phyloP scores from a whole-genome alignment of 768 basidiomycete species.

The Trametes meyenii region DNA sequence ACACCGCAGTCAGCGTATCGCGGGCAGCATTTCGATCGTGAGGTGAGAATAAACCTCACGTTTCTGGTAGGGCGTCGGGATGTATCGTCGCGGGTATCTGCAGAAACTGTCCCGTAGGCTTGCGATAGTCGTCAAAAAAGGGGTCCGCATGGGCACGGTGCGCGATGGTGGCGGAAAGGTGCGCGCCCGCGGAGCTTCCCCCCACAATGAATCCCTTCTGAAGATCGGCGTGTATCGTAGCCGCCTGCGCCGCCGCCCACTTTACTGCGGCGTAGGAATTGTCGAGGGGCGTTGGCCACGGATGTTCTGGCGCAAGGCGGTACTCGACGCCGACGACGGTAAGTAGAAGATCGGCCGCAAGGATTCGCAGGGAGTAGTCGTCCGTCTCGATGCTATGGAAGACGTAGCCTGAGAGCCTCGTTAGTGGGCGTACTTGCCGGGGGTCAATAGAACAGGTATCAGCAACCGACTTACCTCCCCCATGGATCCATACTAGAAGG shows the following conservation, averaged over 20 bases:
- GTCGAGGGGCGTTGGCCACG: background rate
- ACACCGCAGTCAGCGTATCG: background rate
- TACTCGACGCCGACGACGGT: background rate
- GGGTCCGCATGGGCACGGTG: slow-evolving; percentile 30
- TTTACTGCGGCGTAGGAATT: background rate
- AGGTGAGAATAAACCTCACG: slow-evolving; percentile 12
- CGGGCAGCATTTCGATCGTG: background rate
- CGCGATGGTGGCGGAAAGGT: slow-evolving; percentile 27
- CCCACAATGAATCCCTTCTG: slow-evolving; percentile 32
- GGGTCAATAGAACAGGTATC: background rate
- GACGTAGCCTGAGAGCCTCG: background rate
- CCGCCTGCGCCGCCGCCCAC: background rate
- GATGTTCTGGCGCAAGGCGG: background rate
- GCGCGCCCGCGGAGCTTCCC: slow-evolving; percentile 31
- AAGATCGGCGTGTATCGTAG: background rate
- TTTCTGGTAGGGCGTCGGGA: slow-evolving; percentile 25
- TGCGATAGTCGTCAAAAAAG: slow-evolving; percentile 21
- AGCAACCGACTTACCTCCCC: background rate
- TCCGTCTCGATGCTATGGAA: background rate
- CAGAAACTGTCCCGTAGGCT: slow-evolving; percentile 32
- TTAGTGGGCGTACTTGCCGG: background rate
- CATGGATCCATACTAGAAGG: background rate
- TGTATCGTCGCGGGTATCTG: slow-evolving; percentile 26
- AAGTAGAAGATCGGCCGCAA: background rate
- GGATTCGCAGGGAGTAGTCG: background rate